phyloP scores from a whole-genome alignment of 1,284 basidiomycete genomes.

The Calocybe gambosa region DNA sequence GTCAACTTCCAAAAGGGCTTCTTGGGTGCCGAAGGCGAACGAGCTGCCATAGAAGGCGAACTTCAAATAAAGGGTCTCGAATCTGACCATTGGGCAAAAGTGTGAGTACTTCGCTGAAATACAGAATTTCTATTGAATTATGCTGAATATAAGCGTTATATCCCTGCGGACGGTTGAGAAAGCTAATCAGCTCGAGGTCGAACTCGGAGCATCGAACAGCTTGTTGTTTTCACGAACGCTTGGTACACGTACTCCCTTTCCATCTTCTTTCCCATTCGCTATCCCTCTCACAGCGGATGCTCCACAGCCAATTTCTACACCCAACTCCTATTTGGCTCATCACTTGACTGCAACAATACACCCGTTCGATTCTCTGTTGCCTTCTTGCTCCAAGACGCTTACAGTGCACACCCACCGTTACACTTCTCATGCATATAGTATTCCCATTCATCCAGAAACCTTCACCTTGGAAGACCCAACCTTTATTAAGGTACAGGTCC shows the following conservation, averaged over 20 bases:
- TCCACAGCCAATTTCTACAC: constrained; percentile 70
- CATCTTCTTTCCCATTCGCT: constrained; percentile 66
- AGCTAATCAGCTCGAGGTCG: constrained; percentile 54
- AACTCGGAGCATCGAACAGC: constrained; percentile 51
- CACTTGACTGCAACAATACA: constrained; percentile 59
- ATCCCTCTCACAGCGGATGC: constrained; percentile 69
- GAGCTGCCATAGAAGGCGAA: constrained; percentile 76
- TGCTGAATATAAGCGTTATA: constrained; percentile 44
- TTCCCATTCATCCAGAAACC: constrained; percentile 53
- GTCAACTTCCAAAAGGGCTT: constrained; percentile 76
- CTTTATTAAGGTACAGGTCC: constrained; percentile 60
- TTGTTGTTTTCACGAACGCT: constrained; percentile 40
- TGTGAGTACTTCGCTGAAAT: constrained; percentile 44
- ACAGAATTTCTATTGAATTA: constrained; percentile 16
- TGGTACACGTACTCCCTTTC: constrained; percentile 32
- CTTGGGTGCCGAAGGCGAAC: constrained; percentile 71
- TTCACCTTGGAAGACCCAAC: constrained; percentile 56
- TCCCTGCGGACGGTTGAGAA: constrained; percentile 62
- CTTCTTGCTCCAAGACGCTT: constrained; percentile 48
- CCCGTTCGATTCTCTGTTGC: constrained; percentile 35
- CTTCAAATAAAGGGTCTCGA: constrained; percentile 69
- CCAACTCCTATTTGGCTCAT: constrained; percentile 62
- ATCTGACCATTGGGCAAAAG: constrained; percentile 52
- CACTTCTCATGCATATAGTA: constrained; percentile 51
- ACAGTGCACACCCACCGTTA: constrained; percentile 69